Base-by-base conservation (phyloP, 2,329 filamentous ascomycete genomes). In the Cordyceps fumosorosea region DNA sequence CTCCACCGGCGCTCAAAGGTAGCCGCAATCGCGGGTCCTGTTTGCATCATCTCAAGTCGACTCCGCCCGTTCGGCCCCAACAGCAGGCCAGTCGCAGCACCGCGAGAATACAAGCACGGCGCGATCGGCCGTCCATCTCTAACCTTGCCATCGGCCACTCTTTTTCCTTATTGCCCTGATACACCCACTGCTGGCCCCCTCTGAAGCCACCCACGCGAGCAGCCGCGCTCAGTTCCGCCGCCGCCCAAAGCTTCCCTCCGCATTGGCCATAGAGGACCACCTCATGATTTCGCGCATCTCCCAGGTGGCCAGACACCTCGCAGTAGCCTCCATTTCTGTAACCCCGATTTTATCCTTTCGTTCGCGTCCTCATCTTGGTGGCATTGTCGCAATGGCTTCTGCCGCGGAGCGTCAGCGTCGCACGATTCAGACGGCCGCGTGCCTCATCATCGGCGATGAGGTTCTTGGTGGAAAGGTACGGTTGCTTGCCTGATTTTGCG, bases 361-460 rank as follows among this genome's bases (percentile, higher is more conserved):
- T 54, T 66, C 66, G 60, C 69, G 65, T 61, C 66, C 67, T 56
- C 55, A 24, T 53, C 54, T 54, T n/a, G 47, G 55, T n/a, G 48
- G 65, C n/a, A 56, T 69, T 40, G 64, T 61, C 62, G 75, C 66
- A 70, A 84, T 82, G 77, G 77, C 72, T 47, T 76, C 77, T 69
- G 73, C 80, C 63, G 79, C 81, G 63, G 80, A 84, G 70, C 80
- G 83, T 66, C 82, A 81, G 69, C 79, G 82, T 69, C 81, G 87
- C 71, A 86, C 83, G 64, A 96, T 98, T 68, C 87, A 91, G 72
- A 97, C 93, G 53, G 95, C 93, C 12, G 93, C 89, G 62, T 96
- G 91, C 74, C 77, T 98, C 66, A 92, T 99, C 64, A 98, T 99
- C 69, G 93, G 93, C n/a, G 93, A 98, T 76, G 93, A 97, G 75